Evolutionary conservation across 192 early-diverging fungal genomes (phyloP).

Genomic region (Oehlia diaphana): DNA sequence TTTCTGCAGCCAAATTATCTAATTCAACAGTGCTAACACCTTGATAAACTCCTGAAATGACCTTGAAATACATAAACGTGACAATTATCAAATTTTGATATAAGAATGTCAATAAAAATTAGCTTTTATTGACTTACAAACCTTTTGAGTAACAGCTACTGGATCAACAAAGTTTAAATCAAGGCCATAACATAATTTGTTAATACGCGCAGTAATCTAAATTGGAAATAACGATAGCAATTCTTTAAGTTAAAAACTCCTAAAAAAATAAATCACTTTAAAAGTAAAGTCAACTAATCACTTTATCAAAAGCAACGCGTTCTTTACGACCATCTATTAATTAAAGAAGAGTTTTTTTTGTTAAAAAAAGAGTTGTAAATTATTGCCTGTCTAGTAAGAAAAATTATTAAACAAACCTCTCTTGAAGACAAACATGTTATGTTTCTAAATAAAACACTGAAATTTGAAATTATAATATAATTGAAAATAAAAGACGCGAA

Average conservation of each 20-base stretch:
- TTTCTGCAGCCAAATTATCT: constrained; percentile 90
- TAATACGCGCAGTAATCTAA: constrained; percentile 84
- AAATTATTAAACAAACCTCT: constrained; percentile 3
- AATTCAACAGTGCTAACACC: constrained; percentile 86
- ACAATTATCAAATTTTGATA: neutral
- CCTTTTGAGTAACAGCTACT: constrained; percentile 92
- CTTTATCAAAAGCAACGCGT: constrained; percentile 96
- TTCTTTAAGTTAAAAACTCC: neutral
- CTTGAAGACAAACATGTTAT: constrained; percentile 16
- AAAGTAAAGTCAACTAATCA: constrained; percentile 29
- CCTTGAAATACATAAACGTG: constrained; percentile 43
- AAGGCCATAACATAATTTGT: constrained; percentile 95
- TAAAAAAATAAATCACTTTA: neutral
- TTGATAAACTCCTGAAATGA: constrained; percentile 83
- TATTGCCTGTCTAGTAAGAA: too few species aligned
- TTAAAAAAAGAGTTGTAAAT: neutral
- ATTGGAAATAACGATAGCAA: neutral
- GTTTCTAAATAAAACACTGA: neutral
- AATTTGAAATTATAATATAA: neutral
- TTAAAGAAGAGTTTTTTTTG: neutral
- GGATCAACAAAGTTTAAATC: constrained; percentile 96
- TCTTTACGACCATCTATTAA: constrained; percentile 82
- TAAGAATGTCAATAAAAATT: neutral
- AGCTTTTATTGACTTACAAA: constrained; percentile 39
- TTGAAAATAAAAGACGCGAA: too few species aligned